A percentile compares a stretch with the other conserved stretches of the same genome.
These are phyloP conservation scores for Phytophthora multivora DNA, from an alignment of 352 stramenopile species.

Conservation along the genomic window DNA sequence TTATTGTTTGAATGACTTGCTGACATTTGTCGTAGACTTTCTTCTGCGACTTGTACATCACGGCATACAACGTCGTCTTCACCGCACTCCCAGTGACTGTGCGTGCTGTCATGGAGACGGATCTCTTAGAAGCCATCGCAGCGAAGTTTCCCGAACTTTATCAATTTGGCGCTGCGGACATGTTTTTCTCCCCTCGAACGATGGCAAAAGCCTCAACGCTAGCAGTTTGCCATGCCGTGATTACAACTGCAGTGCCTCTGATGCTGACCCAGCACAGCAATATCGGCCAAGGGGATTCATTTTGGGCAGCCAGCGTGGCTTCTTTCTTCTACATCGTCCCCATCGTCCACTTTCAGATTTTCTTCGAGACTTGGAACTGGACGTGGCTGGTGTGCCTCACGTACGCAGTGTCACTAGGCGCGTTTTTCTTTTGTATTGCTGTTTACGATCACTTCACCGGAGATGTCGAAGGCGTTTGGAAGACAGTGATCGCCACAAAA, in stretches of 20 bases:
- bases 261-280: conserved; percentile 50
- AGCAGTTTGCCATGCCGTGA: conserved; percentile 61
- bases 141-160: conserved; percentile 80
- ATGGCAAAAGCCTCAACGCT: conserved; percentile 45
- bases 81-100: conserved; percentile 90
- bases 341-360: conserved; percentile 91
- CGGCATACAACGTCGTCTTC: conserved; percentile 95
- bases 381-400: conserved; percentile 44
- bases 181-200: conserved; percentile 66
- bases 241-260: conserved; percentile 66
- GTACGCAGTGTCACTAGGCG: conserved; percentile 55
- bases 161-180: conserved; percentile 54
- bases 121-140: conserved; percentile 68
- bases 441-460: conserved; percentile 62
- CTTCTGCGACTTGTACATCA: conserved; percentile 86
- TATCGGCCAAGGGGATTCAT: conserved; percentile 52
- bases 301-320: conserved; percentile 91
- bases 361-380: conserved; percentile 83
- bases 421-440: conserved; percentile 53
- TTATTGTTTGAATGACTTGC: neutral
- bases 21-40: conserved; percentile 52
- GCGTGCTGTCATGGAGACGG: conserved; percentile 77
- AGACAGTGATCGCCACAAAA: conserved; percentile 31
- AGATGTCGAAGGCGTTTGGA: conserved; percentile 56
- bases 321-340: conserved; percentile 94